phyloP scores from a whole-genome alignment of 331 rosid species.

The Pyracantha coccinea region DNA sequence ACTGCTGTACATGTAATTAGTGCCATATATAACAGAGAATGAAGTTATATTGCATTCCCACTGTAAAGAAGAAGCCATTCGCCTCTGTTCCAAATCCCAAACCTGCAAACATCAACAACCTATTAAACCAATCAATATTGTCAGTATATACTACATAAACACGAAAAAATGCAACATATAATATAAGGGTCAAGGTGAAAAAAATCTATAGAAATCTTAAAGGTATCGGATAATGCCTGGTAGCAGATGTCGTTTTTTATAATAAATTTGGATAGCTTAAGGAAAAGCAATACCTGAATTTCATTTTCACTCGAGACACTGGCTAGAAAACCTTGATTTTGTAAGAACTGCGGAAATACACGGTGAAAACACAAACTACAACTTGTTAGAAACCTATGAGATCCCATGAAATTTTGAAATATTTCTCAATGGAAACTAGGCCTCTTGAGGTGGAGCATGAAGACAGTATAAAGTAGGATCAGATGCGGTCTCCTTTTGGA shows the following conservation, averaged over 20 bases:
- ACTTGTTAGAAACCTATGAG: not conserved
- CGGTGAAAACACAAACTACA: not conserved
- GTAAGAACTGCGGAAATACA: constrained; percentile 56
- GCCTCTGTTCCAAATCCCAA: constrained; percentile 84
- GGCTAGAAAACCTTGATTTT: constrained; percentile 81
- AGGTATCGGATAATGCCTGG: not conserved
- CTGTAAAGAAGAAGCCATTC: constrained; percentile 53
- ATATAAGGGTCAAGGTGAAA: constrained; percentile 2
- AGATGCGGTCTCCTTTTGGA: not conserved
- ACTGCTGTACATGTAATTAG: constrained; percentile 65
- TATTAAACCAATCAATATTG: constrained; percentile 23
- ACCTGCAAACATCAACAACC: constrained; percentile 61
- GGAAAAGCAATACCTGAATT: constrained; percentile 53
- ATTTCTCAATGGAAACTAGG: not conserved
- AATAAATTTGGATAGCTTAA: not conserved
- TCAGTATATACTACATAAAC: not conserved
- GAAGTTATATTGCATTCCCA: constrained; percentile 94
- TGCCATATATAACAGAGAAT: constrained; percentile 72
- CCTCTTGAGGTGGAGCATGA: not conserved
- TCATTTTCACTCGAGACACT: constrained; percentile 65
- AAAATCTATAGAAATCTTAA: not conserved
- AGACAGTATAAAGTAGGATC: not conserved
- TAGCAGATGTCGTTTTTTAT: not conserved
- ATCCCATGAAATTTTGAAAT: not conserved
- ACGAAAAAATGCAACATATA: not conserved